Conservation (phyloP, 1,284 basidiomycete genomes). For the Agaricales sp. region DNA sequence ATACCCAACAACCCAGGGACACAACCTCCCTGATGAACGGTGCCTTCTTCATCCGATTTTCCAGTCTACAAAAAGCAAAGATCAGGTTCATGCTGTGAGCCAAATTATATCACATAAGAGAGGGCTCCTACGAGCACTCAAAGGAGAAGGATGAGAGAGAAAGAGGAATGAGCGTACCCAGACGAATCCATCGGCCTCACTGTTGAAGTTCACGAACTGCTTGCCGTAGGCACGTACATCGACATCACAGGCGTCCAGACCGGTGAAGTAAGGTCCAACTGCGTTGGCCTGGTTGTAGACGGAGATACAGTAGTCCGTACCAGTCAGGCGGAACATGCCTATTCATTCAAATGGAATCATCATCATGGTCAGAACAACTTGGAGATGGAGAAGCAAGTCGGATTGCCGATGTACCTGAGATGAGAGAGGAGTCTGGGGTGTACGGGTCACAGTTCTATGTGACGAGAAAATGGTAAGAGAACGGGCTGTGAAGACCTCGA, state of each 20-base stretch:
- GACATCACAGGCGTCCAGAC: background rate
- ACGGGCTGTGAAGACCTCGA: too few species aligned
- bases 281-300: background rate
- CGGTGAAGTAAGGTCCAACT: slow-evolving; percentile 1
- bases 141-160: too few species aligned
- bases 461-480: too few species aligned
- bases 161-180: too few species aligned
- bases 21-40: background rate
- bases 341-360: background rate
- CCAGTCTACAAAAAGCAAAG: background rate
- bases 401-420: too few species aligned
- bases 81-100: too few species aligned
- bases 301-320: background rate
- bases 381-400: too few species aligned
- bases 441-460: too few species aligned
- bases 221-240: background rate
- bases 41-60: background rate
- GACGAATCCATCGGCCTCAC: background rate
- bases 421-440: too few species aligned
- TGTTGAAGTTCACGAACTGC: background rate
- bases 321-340: background rate
- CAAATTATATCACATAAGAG: too few species aligned
- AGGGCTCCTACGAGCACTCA: too few species aligned
- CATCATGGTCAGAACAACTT: too few species aligned
- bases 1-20: background rate